phyloP scores from a whole-genome alignment of 1,139 yeast species.

The Torulaspora globosa region DNA sequence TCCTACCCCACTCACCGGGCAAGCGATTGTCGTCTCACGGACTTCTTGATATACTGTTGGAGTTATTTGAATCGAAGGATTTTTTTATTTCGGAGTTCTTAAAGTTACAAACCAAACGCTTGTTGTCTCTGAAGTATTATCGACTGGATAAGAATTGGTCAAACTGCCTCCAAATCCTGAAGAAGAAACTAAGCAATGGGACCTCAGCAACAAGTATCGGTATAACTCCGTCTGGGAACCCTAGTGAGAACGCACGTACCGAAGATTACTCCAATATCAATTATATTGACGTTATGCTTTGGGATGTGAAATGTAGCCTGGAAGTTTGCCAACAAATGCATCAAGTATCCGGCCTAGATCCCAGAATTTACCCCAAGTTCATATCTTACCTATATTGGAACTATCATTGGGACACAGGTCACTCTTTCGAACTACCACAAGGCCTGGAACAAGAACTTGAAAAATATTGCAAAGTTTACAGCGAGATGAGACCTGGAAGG shows the following conservation, averaged over 20 bases:
- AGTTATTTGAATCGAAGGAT: conserved; percentile 72
- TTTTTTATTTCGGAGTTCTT: conserved; percentile 69
- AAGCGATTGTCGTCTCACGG: conserved; percentile 59
- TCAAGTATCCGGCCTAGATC: conserved; percentile 15
- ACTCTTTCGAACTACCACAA: conserved; percentile 12
- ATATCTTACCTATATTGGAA: conserved; percentile 34
- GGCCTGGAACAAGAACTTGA: conserved; percentile 38
- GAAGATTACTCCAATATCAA: conserved; percentile 45
- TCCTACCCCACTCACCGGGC: conserved; percentile 66
- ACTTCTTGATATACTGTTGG: conserved; percentile 64
- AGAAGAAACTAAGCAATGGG: conserved; percentile 16
- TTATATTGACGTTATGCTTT: conserved; percentile 78
- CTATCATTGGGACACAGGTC: conserved; percentile 8
- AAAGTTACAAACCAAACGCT: conserved; percentile 56
- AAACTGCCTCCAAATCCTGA: conserved; percentile 22
- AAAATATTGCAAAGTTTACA: conserved; percentile 44
- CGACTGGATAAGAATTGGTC: conserved; percentile 36
- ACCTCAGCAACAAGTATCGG: not conserved
- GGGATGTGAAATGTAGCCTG: conserved; percentile 61
- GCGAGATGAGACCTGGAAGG: conserved; percentile 52
- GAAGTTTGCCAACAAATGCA: conserved; percentile 38
- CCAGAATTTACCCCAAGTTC: conserved; percentile 25
- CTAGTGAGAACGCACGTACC: conserved; percentile 7
- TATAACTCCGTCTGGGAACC: conserved; percentile 3
- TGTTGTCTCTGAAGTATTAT: conserved; percentile 49